Conservation (phyloP, 2,329 filamentous ascomycete species). For the Penicillium olsonii region DNA sequence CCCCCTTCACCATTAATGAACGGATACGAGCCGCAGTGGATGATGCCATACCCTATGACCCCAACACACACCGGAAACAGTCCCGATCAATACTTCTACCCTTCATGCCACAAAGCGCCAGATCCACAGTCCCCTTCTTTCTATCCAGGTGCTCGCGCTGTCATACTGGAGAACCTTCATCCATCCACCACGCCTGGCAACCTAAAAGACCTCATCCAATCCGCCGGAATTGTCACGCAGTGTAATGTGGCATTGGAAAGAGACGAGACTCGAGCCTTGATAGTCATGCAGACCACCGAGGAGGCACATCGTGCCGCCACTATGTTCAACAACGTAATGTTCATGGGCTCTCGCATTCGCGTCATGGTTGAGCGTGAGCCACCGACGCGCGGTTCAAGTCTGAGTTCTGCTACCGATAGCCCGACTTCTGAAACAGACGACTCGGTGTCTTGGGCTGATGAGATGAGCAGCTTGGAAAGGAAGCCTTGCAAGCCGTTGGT, state of each 20-base stretch:
- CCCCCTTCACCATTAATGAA: conserved; percentile 34
- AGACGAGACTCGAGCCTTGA: conserved; percentile 26
- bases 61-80: conserved; percentile 20
- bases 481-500: conserved; percentile 17
- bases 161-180: conserved; percentile 34
- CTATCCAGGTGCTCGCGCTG: conserved; percentile 19
- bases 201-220: conserved; percentile 31
- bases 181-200: conserved; percentile 30
- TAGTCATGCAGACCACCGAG: conserved; percentile 35
- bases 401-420: background rate
- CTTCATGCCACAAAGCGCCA: conserved; percentile 10
- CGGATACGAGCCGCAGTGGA: conserved; percentile 30
- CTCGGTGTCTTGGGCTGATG: conserved; percentile 6
- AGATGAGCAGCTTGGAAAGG: background rate
- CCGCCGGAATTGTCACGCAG: conserved; percentile 32
- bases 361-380: conserved; percentile 32
- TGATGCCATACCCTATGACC: conserved; percentile 33
- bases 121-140: conserved; percentile 7
- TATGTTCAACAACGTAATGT: conserved; percentile 35
- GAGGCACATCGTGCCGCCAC: conserved; percentile 38
- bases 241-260: conserved; percentile 33
- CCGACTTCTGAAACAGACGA: background rate
- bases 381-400: background rate
- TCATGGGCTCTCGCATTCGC: conserved; percentile 36
- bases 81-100: conserved; percentile 8